A percentile compares a stretch with the other conserved stretches of the same genome.
Conservation (phyloP, 345 rosid species). For the Lagerstroemia speciosa region DNA sequence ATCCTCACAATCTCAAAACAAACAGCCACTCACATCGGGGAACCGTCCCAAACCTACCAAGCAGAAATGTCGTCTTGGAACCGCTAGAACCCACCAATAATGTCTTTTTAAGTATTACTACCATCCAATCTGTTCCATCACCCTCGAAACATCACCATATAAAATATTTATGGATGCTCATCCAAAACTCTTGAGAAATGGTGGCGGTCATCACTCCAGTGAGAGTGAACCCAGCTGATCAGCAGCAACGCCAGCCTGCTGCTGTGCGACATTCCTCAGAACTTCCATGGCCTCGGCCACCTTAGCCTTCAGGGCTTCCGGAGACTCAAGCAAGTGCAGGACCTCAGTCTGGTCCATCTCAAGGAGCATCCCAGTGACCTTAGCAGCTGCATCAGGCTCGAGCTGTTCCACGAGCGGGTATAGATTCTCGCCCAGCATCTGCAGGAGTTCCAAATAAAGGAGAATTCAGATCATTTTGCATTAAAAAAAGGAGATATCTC, state of each 20-base stretch:
- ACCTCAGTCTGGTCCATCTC: constrained; percentile 98
- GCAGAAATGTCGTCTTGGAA: background rate
- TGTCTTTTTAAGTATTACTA: background rate
- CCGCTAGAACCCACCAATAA: background rate
- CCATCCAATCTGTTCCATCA: background rate
- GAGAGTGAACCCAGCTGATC: constrained; percentile 75
- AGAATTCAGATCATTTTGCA: background rate
- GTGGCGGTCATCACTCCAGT: constrained; percentile 38
- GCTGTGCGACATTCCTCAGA: constrained; percentile 54
- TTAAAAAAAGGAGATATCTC: background rate
- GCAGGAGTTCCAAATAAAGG: constrained; percentile 8
- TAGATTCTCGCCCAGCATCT: constrained; percentile 95
- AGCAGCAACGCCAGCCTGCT: constrained; percentile 47
- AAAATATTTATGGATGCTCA: background rate
- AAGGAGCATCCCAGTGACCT: constrained; percentile 93
- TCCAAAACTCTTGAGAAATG: background rate
- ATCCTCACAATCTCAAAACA: background rate
- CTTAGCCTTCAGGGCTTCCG: constrained; percentile 80
- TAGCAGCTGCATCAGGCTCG: constrained; percentile 82
- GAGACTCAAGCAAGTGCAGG: constrained; percentile 85
- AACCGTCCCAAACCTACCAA: background rate
- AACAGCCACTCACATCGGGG: background rate
- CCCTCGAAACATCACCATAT: background rate
- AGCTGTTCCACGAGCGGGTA: constrained; percentile 90
- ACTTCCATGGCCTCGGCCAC: constrained; percentile 97